These are phyloP conservation scores for Sclerotinia subarctica DNA, from an alignment of 2,329 filamentous ascomycete species.

Conservation along the genomic window DNA sequence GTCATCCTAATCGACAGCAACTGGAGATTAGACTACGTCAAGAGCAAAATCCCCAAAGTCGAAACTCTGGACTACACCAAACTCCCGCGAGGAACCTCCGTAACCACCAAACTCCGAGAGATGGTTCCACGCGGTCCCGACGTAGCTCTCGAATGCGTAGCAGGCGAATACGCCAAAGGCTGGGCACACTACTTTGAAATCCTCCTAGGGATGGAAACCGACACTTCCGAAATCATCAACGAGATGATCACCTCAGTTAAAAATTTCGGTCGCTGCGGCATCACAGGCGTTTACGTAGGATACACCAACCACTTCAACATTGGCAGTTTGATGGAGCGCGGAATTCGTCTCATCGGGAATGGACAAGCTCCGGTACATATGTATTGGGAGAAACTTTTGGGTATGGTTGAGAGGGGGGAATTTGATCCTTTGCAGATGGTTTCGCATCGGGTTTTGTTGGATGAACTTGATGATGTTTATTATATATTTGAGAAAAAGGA, in stretches of 20 bases:
- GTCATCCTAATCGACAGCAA: conserved; percentile 78
- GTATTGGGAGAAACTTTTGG: conserved; percentile 78
- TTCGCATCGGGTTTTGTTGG: conserved; percentile 70
- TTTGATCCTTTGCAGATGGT: conserved; percentile 79
- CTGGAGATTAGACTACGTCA: conserved; percentile 65
- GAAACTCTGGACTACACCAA: conserved; percentile 66
- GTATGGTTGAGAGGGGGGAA: conserved; percentile 61
- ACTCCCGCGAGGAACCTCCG: conserved; percentile 59
- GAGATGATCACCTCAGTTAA: conserved; percentile 74
- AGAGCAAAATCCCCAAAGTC: conserved; percentile 61
- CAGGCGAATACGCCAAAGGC: conserved; percentile 60
- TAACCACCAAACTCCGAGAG: conserved; percentile 70
- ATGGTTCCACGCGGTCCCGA: conserved; percentile 73
- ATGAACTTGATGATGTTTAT: conserved; percentile 69
- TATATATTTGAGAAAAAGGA: conserved; percentile 56
- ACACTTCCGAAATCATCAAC: conserved; percentile 77
- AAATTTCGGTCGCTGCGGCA: conserved; percentile 69
- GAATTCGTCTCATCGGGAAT: conserved; percentile 72
- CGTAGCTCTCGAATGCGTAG: conserved; percentile 65
- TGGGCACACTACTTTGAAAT: conserved; percentile 60
- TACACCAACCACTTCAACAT: conserved; percentile 42
- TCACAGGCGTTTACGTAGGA: conserved; percentile 69
- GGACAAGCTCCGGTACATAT: conserved; percentile 71
- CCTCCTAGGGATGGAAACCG: conserved; percentile 69
- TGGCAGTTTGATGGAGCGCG: conserved; percentile 76